Base-by-base conservation (phyloP, 2,329 filamentous ascomycete genomes). In the Trichoderma pleuroti region DNA sequence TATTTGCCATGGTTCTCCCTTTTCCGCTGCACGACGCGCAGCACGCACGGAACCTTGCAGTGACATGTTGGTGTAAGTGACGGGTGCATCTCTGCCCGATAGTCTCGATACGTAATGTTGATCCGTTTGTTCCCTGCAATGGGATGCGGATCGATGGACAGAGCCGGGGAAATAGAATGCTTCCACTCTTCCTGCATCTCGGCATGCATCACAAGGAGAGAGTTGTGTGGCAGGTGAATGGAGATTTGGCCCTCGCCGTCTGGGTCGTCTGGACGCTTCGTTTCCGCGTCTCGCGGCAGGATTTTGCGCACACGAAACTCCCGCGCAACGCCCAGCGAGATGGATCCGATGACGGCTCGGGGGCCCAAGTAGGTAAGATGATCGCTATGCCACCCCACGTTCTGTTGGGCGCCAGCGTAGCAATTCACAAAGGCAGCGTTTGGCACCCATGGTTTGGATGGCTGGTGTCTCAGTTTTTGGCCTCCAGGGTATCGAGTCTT, bases 171-270 rank as follows among this genome's bases (percentile, higher is more conserved):
- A 56, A 99, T 92, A 74, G 88, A 88, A 80, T 99, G 96, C 80
- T 98, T 98, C 94, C 94, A 98, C 77, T 92, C 91, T 78, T 98
- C 95, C 78, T 98, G 95, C 93, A 97, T 98, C 78, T 97, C 93
- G 1, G 95, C 94, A 77, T 98, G 94, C 96, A 99, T 98, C 11
- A 98, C 86, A 0, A 99, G 86, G 0, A 98, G 86, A 0, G 93
- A 97, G 79, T 98, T 98, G 80, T 98, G 96, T 0, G 95, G 95
- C 0, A 98, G 88, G 75, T 98, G 93, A 56, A 98, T 96, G 1
- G 93, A 90, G 71, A 98, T 95, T 78, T 97, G 94, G 5, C 94
- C 95, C 76, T 92, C 89, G 0, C 87, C 85, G 73, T 96, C 91
- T 2, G 87, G 83, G 14, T 85, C 82, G 4, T 82, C 80, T 77